These are phyloP conservation scores for Onygenales sp. DNA, from an alignment of 2,329 filamentous ascomycete genomes.

Conservation along the genomic window DNA sequence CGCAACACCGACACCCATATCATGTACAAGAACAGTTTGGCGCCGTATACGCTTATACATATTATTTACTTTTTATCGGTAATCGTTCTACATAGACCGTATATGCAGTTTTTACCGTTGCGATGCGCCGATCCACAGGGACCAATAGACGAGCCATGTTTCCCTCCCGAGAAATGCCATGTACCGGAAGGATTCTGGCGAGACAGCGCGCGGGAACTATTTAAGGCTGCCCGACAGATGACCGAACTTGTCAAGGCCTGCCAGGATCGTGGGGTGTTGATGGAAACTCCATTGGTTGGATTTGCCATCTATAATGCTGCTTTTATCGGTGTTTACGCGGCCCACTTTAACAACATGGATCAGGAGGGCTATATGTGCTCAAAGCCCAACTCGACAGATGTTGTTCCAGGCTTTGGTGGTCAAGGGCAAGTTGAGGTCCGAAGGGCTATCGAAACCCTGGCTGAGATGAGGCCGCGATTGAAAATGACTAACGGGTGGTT, in stretches of 20 bases:
- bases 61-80: slow-evolving; percentile 45
- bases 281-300: slow-evolving; percentile 47
- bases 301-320: slow-evolving; percentile 48
- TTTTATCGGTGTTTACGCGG: slow-evolving; percentile 43
- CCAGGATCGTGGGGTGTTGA: slow-evolving; percentile 40
- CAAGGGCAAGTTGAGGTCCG: slow-evolving; percentile 25
- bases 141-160: slow-evolving; percentile 42
- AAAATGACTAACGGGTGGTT: slow-evolving; percentile 35
- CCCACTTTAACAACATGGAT: slow-evolving; percentile 49
- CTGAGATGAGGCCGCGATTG: slow-evolving; percentile 30
- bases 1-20: slow-evolving; percentile 47
- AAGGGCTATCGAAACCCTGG: slow-evolving; percentile 29
- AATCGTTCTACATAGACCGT: slow-evolving; percentile 47
- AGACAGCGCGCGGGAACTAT: slow-evolving; percentile 40
- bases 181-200: slow-evolving; percentile 44
- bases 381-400: slow-evolving; percentile 16
- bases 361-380: slow-evolving; percentile 38
- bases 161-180: slow-evolving; percentile 34
- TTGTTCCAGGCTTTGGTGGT: slow-evolving; percentile 14
- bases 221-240: slow-evolving; percentile 44
- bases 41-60: slow-evolving; percentile 48
- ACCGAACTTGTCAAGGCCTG: slow-evolving; percentile 44
- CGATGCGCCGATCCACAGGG: slow-evolving; percentile 41
- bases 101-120: slow-evolving; percentile 46
- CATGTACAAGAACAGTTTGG: slow-evolving; percentile 40